These are phyloP conservation scores for Adansonia rubrostipa DNA, from an alignment of 441 rosid genomes.

Conservation along the genomic window DNA sequence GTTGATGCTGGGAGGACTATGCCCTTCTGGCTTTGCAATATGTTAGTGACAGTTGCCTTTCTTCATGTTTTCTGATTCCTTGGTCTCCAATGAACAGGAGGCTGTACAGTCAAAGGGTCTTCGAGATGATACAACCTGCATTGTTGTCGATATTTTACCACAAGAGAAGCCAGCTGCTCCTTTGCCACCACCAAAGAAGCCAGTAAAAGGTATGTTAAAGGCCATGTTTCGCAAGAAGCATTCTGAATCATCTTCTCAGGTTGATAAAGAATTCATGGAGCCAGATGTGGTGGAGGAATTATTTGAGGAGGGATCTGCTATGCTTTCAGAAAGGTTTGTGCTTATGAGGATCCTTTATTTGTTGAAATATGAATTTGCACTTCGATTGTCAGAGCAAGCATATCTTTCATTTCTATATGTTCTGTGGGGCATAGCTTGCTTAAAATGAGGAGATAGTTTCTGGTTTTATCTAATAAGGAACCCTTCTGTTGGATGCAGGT, in stretches of 20 bases:
- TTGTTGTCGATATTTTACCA: slow-evolving; percentile 84
- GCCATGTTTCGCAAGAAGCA: slow-evolving; percentile 82
- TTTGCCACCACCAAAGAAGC: slow-evolving; percentile 70
- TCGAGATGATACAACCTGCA: slow-evolving; percentile 98
- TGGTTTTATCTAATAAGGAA: slow-evolving; percentile 25
- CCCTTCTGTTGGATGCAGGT: slow-evolving; percentile 58
- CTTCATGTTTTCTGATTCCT: slow-evolving; percentile 11
- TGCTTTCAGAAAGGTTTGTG: slow-evolving; percentile 93
- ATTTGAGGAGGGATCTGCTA: slow-evolving; percentile 93
- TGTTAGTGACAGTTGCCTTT: slow-evolving; percentile 9
- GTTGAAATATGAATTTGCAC: neutral
- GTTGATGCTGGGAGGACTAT: slow-evolving; percentile 4
- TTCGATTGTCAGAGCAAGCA: neutral
- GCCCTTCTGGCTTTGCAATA: slow-evolving; percentile 12
- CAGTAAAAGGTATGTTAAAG: slow-evolving; percentile 82
- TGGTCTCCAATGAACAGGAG: slow-evolving; percentile 58
- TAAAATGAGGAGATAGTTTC: slow-evolving; percentile 4
- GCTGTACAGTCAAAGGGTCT: slow-evolving; percentile 84
- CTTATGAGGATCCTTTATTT: slow-evolving; percentile 31
- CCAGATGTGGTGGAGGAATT: slow-evolving; percentile 90
- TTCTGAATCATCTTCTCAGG: slow-evolving; percentile 72
- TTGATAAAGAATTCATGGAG: slow-evolving; percentile 65
- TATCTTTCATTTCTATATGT: neutral
- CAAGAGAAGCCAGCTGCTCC: slow-evolving; percentile 78
- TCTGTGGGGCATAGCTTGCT: slow-evolving; percentile 8